A percentile compares a stretch with the other conserved stretches of the same genome.
phyloP scores from a whole-genome alignment of 805 yeast genomes.

The Monosporozyma solicola region DNA sequence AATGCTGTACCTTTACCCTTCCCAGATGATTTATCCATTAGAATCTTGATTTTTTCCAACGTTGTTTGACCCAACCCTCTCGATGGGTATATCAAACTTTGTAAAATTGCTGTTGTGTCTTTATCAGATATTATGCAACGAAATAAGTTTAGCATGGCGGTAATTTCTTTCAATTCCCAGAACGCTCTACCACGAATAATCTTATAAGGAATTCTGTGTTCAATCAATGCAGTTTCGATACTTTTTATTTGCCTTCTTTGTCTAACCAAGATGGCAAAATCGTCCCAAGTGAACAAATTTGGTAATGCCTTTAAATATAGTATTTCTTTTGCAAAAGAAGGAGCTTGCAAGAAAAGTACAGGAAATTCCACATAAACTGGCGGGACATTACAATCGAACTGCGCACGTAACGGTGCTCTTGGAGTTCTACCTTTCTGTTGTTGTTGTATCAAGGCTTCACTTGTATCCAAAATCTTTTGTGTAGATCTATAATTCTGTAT shows the following conservation, averaged over 20 bases:
- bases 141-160: constrained; percentile 52
- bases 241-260: constrained; percentile 51
- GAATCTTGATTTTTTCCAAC: constrained; percentile 24
- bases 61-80: constrained; percentile 60
- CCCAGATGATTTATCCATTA: constrained; percentile 7
- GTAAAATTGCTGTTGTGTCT: constrained; percentile 51
- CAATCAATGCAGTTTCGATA: constrained; percentile 56
- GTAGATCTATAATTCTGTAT: constrained; percentile 79
- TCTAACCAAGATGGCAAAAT: constrained; percentile 65
- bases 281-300: constrained; percentile 40
- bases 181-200: constrained; percentile 69
- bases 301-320: constrained; percentile 39
- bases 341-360: constrained; percentile 46
- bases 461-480: constrained; percentile 48
- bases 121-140: constrained; percentile 49
- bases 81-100: constrained; percentile 52
- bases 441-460: constrained; percentile 57
- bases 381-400: constrained; percentile 33
- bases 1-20: constrained; percentile 7
- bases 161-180: constrained; percentile 70
- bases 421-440: constrained; percentile 35
- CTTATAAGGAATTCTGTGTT: constrained; percentile 49
- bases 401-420: constrained; percentile 41
- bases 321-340: constrained; percentile 49
- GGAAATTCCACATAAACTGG: constrained; percentile 38